Percentiles rank a stretch among this genome's conserved stretches.
These are phyloP conservation scores for Talaromyces amestolkiae DNA, from an alignment of 2,329 filamentous ascomycete genomes.

Conservation along the genomic window DNA sequence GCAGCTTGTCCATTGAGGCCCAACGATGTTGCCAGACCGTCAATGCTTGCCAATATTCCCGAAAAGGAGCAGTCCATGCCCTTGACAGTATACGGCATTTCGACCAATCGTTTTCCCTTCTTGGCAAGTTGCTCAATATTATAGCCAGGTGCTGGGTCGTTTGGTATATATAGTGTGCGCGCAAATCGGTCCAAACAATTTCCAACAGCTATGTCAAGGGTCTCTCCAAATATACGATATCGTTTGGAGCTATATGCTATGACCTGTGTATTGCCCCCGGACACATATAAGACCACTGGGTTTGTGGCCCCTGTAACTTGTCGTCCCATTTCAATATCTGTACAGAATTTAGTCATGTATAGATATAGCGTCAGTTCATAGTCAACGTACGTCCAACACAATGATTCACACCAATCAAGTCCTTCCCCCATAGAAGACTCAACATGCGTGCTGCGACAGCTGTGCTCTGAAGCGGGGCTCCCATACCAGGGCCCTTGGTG, in stretches of 20 bases:
- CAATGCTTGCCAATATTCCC: conserved; percentile 81
- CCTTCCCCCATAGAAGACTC: conserved; percentile 77
- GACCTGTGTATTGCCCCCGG: conserved; percentile 94
- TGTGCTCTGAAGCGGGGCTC: conserved; percentile 81
- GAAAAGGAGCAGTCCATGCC: conserved; percentile 98
- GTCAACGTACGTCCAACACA: conserved; percentile 72
- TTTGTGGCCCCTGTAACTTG: conserved; percentile 86
- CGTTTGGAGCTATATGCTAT: conserved; percentile 93
- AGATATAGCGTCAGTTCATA: not conserved
- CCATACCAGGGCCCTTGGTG: conserved; percentile 95
- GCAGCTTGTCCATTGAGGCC: conserved; percentile 36
- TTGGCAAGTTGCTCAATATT: conserved; percentile 95
- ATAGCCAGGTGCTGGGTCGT: conserved; percentile 94
- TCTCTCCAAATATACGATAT: conserved; percentile 97
- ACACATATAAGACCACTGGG: conserved; percentile 93
- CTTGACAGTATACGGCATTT: conserved; percentile 93
- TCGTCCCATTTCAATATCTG: conserved; percentile 94
- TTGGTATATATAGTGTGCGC: conserved; percentile 83
- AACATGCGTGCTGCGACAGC: conserved; percentile 82
- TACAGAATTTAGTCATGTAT: not conserved
- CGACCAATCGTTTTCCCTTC: conserved; percentile 68
- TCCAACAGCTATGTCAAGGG: conserved; percentile 93
- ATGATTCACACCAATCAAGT: conserved; percentile 94
- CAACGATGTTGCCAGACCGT: conserved; percentile 66
- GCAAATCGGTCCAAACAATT: conserved; percentile 97